Evolutionary conservation across 2,329 filamentous ascomycete species (phyloP).

Genomic region (Microdochium paspali): DNA sequence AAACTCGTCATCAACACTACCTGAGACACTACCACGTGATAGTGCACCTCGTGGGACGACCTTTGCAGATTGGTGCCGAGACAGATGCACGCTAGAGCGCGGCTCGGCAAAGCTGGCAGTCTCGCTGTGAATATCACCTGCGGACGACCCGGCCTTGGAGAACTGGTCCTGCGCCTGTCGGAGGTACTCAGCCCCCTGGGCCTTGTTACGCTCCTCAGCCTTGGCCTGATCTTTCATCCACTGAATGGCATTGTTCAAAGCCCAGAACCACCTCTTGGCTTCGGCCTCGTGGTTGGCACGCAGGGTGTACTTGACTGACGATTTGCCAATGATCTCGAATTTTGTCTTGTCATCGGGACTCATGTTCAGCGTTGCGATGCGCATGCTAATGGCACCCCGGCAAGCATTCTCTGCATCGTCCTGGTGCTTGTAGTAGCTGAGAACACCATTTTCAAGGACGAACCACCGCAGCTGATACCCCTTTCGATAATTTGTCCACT

Average conservation of each 20-base stretch:
- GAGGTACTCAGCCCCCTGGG: conserved; percentile 64
- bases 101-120: conserved; percentile 40
- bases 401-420: conserved; percentile 95
- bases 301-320: conserved; percentile 94
- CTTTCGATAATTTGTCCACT: conserved; percentile 98
- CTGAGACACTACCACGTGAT: conserved; percentile 33
- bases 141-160: conserved; percentile 36
- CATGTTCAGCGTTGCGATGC: conserved; percentile 90
- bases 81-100: conserved; percentile 35
- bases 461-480: conserved; percentile 98
- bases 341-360: conserved; percentile 94
- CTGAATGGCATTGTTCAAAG: conserved; percentile 96
- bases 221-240: conserved; percentile 96
- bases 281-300: conserved; percentile 98
- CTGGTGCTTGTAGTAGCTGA: conserved; percentile 99
- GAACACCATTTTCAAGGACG: conserved; percentile 89
- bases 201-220: conserved; percentile 72
- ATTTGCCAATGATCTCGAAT: conserved; percentile 96
- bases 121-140: conserved; percentile 39
- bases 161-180: conserved; percentile 75
- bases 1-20: conserved; percentile 41
- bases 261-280: conserved; percentile 98
- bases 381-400: conserved; percentile 97
- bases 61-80: conserved; percentile 27
- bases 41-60: conserved; percentile 17